These are phyloP conservation scores for Babesia bigemina DNA, from an alignment of 169 alveolate species.

Conservation along the genomic window DNA sequence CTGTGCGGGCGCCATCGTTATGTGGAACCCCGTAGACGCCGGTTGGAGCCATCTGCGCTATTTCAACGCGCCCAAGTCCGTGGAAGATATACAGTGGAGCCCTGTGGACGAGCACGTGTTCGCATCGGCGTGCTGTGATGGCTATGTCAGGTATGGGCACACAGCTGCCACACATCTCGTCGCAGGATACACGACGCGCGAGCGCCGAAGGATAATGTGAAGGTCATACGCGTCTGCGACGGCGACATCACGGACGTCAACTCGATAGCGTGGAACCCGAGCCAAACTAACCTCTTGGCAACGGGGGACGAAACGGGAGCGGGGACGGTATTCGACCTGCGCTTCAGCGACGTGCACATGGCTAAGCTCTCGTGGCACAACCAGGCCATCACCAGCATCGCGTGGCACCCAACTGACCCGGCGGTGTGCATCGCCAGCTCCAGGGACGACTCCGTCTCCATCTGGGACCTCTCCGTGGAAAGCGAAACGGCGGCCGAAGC, in stretches of 20 bases:
- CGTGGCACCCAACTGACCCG: constrained; percentile 76
- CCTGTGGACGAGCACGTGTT: constrained; percentile 64
- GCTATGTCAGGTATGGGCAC: constrained; percentile 43
- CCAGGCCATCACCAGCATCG: constrained; percentile 68
- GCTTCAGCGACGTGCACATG: constrained; percentile 32
- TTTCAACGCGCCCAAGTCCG: constrained; percentile 31
- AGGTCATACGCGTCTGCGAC: constrained; percentile 27
- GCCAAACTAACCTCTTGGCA: constrained; percentile 32
- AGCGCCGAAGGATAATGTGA: constrained; percentile 54
- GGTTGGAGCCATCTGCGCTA: constrained; percentile 33
- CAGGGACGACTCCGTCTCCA: constrained; percentile 74
- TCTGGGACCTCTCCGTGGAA: constrained; percentile 81
- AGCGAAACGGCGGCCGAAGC: constrained; percentile 33
- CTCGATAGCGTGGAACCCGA: constrained; percentile 56
- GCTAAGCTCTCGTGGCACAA: constrained; percentile 67
- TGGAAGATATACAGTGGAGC: constrained; percentile 77
- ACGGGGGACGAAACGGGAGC: constrained; percentile 65
- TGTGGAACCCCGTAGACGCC: constrained; percentile 72
- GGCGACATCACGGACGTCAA: constrained; percentile 55
- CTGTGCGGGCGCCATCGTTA: constrained; percentile 67
- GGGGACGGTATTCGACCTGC: constrained; percentile 49
- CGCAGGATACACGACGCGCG: constrained; percentile 47
- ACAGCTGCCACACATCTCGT: neutral
- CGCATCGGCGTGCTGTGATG: constrained; percentile 73
- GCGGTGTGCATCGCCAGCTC: constrained; percentile 72